Evolutionary conservation across 495 filamentous ascomycete genomes (phyloP), one percentile per base, ranked within the genome.

Genomic region (Podospora australis): DNA sequence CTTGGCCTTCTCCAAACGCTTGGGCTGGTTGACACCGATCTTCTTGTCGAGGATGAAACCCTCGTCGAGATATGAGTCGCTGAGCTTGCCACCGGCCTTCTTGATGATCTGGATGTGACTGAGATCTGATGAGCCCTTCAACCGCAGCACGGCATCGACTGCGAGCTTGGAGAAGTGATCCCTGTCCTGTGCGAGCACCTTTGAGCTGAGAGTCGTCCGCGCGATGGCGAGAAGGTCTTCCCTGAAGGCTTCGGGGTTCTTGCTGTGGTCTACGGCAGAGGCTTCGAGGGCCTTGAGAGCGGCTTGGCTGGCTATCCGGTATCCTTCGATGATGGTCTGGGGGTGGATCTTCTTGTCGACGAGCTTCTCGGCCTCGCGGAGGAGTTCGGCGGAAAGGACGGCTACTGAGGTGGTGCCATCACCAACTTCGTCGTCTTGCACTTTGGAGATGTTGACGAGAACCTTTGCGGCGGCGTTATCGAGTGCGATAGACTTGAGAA

Each of bases 51-150:
- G 76, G 59, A 98, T 97, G 73, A 98, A 98, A 6, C 92, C 92
- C 61, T 95, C 89, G 61, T 98, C 92, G 36, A 98, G 75, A 70
- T 96, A 98, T 2, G 94, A 97, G 65, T 98, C 92, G 61, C 78
- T 89, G 45, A 98, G 78, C 74, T 96, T 97, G 58, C 92, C 92
- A 55, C 92, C 92, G 10, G 94, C 88, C 75, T 98, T 98, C 77
- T 98, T 98, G 73, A 98, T 97, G 56, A 98, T 87, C 70, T 98
- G 92, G 53, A 98, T 97, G 66, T 97, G 92, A 57, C 88, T 95
- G 41, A 98, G 78, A 66, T 98, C 95, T 34, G 88, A 86, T 6
- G 89, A 95, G 14, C 88, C 88, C 72, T 88, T 86, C 64, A 98
- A 73, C 47, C 94, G 79, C 20, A 98, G 69, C 13, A 98, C 86